Base-by-base conservation (phyloP, 352 stramenopile genomes). In the Phytopythium sindhum region DNA sequence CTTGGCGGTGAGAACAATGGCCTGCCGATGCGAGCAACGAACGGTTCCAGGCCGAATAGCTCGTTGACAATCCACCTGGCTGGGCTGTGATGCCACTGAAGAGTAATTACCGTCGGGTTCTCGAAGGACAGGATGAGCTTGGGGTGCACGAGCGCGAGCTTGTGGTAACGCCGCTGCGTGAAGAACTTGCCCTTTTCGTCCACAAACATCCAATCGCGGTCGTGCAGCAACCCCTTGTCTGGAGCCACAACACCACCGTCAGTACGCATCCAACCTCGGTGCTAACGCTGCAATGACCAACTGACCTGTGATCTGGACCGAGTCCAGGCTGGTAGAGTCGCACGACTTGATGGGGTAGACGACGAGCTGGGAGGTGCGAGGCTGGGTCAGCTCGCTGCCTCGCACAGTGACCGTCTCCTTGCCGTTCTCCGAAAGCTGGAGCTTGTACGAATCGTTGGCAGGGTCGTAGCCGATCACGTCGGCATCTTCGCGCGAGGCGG, bases 291-390 rank as follows among this genome's bases (percentile, higher is more conserved):
- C 37, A 12, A 8, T n/a, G n/a, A n/a, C n/a, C n/a, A 19, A 63
- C 44, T 24, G 62, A 73, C 63, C 31, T 4, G 81, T 86, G 47
- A 93, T 69, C 45, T 75, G 42, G 0, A 67, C 77, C 31, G 69
- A 58, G 1, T 78, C 61, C 7, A 95, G 45, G 4, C 73, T 67
- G n/a, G 90, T 80, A 0, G 80, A 81, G 52, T 66, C 71, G 64
- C 86, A 94, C n/a, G 78, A 90, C 68, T 96, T 95, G 71, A 96
- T 77, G 33, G 88, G 88, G 67, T 95, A 96, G 48, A 96, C 63
- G 61, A 70, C 80, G 11, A 95, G 68, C 1, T 83, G 84, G 1
- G 57, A 41, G 24, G 91, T 73, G 9, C 50, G 53, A 0, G 77
- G 66, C 54, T 69, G 59, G 11, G 76, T 52, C 28, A 90, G 44